Conservation (phyloP, 495 filamentous ascomycete genomes). For the Neurospora intermedia region DNA sequence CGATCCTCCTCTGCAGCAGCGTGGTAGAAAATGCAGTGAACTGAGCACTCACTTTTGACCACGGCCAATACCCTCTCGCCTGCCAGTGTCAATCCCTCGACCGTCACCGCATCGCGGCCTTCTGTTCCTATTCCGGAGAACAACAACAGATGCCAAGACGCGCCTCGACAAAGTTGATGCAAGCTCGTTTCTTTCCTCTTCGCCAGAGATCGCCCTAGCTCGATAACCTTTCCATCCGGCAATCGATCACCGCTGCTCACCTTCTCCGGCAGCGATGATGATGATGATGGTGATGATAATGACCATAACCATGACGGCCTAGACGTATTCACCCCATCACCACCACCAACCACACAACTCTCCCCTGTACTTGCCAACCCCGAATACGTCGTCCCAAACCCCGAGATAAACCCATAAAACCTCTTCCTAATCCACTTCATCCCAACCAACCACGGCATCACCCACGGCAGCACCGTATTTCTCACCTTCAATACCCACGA, state of each 20-base stretch:
- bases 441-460: constrained; percentile 23
- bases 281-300: too few relatives aligned
- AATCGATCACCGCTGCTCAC: constrained; percentile 25
- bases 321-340: constrained; percentile 10
- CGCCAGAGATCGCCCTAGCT: background rate
- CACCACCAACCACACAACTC: background rate
- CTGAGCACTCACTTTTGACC: constrained; percentile 4
- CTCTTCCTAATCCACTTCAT: constrained; percentile 6
- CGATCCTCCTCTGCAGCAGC: background rate
- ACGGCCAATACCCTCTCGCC: constrained; percentile 6
- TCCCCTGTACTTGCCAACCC: constrained; percentile 7
- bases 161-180: constrained; percentile 18
- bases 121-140: constrained; percentile 17
- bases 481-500: constrained; percentile 20
- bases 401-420: constrained; percentile 26
- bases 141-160: constrained; percentile 22
- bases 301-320: background rate
- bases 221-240: constrained; percentile 17
- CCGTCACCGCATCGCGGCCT: constrained; percentile 1
- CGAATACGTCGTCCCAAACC: constrained; percentile 28
- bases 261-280: constrained; percentile 5
- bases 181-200: constrained; percentile 12
- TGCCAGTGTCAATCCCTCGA: constrained; percentile 7
- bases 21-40: constrained; percentile 9
- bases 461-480: constrained; percentile 22